Conservation (phyloP, 2,329 filamentous ascomycete genomes). For the Diaporthe longicolla region DNA sequence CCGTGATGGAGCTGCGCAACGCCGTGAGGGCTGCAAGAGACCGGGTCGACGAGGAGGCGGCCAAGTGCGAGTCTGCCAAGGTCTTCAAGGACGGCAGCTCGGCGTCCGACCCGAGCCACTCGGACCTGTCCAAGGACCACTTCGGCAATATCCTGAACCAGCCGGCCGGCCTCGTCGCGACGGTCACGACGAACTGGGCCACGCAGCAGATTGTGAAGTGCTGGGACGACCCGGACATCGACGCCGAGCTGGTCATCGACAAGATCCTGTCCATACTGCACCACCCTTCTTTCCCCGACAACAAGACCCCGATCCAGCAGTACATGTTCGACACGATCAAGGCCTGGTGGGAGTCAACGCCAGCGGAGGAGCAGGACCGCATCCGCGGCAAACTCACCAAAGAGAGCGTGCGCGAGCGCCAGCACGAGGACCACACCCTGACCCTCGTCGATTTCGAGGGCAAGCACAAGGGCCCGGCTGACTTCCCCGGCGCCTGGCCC, state of each 20-base stretch:
- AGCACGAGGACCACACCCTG: slow-evolving; percentile 50
- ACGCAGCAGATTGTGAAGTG: slow-evolving; percentile 78
- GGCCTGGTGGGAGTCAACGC: slow-evolving; percentile 62
- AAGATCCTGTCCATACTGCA: slow-evolving; percentile 77
- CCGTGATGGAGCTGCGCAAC: slow-evolving; percentile 50
- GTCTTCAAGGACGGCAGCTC: slow-evolving; percentile 51
- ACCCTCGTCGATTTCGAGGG: slow-evolving; percentile 48
- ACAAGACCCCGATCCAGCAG: slow-evolving; percentile 69
- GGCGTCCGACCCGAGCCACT: slow-evolving; percentile 69
- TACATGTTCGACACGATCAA: slow-evolving; percentile 77
- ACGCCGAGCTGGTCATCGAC: slow-evolving; percentile 72
- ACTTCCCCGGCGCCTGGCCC: slow-evolving; percentile 49
- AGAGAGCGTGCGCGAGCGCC: slow-evolving; percentile 48
- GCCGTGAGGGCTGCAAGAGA: slow-evolving; percentile 51
- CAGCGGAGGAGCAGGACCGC: slow-evolving; percentile 44
- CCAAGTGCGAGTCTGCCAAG: slow-evolving; percentile 48
- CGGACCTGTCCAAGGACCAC: slow-evolving; percentile 71
- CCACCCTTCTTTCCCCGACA: slow-evolving; percentile 70
- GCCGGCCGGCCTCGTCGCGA: slow-evolving; percentile 67
- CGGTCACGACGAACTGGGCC: slow-evolving; percentile 74
- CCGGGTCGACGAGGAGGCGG: slow-evolving; percentile 49
- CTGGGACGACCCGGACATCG: slow-evolving; percentile 75
- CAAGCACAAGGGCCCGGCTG: slow-evolving; percentile 46
- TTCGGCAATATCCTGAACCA: slow-evolving; percentile 72
- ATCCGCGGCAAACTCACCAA: slow-evolving; percentile 48